phyloP scores from a whole-genome alignment of 306 rosid genomes.

The Rubus idaeus region DNA sequence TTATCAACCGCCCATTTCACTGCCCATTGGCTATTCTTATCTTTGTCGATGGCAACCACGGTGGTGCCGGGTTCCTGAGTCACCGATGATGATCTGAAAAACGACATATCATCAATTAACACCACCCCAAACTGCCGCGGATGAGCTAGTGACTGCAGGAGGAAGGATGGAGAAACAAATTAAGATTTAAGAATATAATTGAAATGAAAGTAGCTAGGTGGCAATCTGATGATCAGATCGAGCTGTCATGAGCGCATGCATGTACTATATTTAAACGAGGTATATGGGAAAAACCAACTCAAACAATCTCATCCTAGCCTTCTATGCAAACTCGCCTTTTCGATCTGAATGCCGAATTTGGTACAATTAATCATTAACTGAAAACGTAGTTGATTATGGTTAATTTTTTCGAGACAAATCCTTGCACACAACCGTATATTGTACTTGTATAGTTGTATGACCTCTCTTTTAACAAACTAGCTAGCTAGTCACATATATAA shows the following conservation, averaged over 20 bases:
- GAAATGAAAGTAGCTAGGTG: background rate
- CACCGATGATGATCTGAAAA: background rate
- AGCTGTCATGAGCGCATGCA: background rate
- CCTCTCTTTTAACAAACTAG: too few species aligned
- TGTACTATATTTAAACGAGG: too few species aligned
- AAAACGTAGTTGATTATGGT: too few species aligned
- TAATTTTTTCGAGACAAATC: too few species aligned
- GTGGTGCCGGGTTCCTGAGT: slow-evolving; percentile 22
- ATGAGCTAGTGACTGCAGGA: too few species aligned
- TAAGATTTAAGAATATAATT: background rate
- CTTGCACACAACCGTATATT: too few species aligned
- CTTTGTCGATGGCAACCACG: slow-evolving; percentile 56
- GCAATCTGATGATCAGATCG: background rate
- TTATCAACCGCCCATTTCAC: slow-evolving; percentile 87
- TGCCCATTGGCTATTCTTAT: slow-evolving; percentile 59
- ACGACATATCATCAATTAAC: slow-evolving; percentile 11
- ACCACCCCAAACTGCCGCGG: background rate
- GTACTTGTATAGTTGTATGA: too few species aligned
- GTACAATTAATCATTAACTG: too few species aligned
- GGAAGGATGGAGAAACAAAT: background rate
- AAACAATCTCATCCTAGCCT: background rate
- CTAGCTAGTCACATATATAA: too few species aligned
- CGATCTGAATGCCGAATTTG: too few species aligned
- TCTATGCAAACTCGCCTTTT: background rate
- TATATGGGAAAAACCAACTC: slow-evolving; percentile 1